These are phyloP conservation scores for Geranium brycei DNA, from an alignment of 345 rosid species.

Conservation along the genomic window DNA sequence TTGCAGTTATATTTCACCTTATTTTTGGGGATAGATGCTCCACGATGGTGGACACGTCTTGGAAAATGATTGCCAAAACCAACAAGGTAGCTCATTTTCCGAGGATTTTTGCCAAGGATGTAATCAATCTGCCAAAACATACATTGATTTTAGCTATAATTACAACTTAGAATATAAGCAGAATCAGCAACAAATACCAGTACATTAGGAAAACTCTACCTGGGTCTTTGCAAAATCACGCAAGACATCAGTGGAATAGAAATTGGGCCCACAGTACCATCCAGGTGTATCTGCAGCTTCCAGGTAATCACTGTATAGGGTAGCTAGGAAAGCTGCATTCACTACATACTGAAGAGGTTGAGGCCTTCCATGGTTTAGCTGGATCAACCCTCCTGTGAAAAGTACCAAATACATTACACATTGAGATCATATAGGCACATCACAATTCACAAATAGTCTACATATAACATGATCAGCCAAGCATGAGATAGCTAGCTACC, in stretches of 20 bases:
- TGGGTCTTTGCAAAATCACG: conserved; percentile 76
- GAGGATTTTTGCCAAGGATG: conserved; percentile 87
- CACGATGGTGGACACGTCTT: conserved; percentile 77
- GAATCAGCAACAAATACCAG: not conserved
- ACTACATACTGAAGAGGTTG: conserved; percentile 90
- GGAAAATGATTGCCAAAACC: conserved; percentile 81
- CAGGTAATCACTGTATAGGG: conserved; percentile 72
- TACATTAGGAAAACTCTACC: conserved; percentile 22
- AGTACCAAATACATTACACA: conserved; percentile 6
- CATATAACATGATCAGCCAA: conserved; percentile 1
- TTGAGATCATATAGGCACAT: conserved; percentile 3
- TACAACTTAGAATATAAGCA: not conserved
- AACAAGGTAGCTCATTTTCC: conserved; percentile 86
- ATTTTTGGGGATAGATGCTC: conserved; percentile 83
- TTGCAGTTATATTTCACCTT: conserved; percentile 73
- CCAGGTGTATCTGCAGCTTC: conserved; percentile 98
- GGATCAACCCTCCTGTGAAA: conserved; percentile 63
- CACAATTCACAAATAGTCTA: not conserved
- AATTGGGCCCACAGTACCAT: conserved; percentile 92
- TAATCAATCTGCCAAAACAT: conserved; percentile 56
- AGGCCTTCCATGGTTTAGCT: conserved; percentile 81
- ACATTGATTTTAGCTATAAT: too few relatives aligned
- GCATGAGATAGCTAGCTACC: conserved; percentile 34
- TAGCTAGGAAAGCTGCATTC: conserved; percentile 87
- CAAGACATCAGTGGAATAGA: conserved; percentile 56